phyloP scores from a whole-genome alignment of 257 asterid genomes.

The Capsicum rhomboideum region DNA sequence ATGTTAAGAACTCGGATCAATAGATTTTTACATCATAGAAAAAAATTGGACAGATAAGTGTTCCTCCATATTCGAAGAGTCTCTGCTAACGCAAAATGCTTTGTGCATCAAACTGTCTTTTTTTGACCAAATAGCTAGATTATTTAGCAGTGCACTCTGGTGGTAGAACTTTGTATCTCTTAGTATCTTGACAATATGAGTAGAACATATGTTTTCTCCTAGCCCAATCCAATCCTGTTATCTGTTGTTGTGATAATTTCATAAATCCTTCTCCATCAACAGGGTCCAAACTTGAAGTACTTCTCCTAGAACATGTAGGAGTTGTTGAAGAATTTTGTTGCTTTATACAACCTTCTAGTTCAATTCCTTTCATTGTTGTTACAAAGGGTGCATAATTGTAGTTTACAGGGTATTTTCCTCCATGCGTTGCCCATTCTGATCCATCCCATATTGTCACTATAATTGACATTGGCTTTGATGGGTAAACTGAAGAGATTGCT shows the following conservation, averaged over 20 bases:
- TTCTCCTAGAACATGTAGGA: slow-evolving; percentile 34
- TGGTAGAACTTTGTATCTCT: slow-evolving; percentile 60
- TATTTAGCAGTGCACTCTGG: slow-evolving; percentile 5
- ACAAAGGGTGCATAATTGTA: slow-evolving; percentile 59
- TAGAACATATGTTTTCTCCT: slow-evolving; percentile 75
- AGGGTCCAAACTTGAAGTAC: slow-evolving; percentile 63
- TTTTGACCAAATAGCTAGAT: neutral
- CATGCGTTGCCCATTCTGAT: slow-evolving; percentile 87
- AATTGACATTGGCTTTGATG: slow-evolving; percentile 71
- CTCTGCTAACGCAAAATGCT: neutral
- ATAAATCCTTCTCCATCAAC: slow-evolving; percentile 64
- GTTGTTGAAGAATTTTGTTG: slow-evolving; percentile 1
- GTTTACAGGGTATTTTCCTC: slow-evolving; percentile 72
- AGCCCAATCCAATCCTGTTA: slow-evolving; percentile 54
- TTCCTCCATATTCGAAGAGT: neutral
- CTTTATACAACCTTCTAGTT: slow-evolving; percentile 56
- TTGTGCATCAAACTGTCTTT: neutral
- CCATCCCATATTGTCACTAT: slow-evolving; percentile 76
- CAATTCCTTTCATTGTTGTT: slow-evolving; percentile 34
- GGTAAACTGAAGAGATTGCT: slow-evolving; percentile 47
- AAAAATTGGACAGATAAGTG: neutral
- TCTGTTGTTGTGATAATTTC: slow-evolving; percentile 43
- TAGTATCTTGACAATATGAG: slow-evolving; percentile 66
- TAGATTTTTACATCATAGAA: neutral
- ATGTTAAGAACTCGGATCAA: neutral